Evolutionary conservation across 2,329 filamentous ascomycete genomes (phyloP).

Genomic region (Plenodomus tracheiphilus): DNA sequence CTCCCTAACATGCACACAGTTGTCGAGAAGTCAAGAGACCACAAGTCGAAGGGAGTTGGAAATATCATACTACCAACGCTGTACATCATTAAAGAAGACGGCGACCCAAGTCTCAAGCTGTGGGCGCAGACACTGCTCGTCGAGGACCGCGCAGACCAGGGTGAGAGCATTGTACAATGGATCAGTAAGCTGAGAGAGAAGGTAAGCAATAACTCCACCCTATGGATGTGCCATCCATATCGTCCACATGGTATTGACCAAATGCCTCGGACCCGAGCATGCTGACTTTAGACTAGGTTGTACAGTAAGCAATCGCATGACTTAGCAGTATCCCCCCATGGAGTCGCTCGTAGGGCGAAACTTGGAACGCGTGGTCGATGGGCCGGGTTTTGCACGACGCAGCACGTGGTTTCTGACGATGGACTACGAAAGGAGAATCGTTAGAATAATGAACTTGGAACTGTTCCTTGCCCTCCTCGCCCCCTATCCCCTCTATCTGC

Average conservation of each 20-base stretch:
- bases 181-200: slow-evolving; percentile 92
- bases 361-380: neutral
- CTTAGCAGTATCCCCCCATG: neutral
- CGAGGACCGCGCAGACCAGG: slow-evolving; percentile 92
- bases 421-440: neutral
- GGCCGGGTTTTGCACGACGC: neutral
- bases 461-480: too few species aligned
- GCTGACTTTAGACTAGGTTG: slow-evolving; percentile 36
- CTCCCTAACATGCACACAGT: slow-evolving; percentile 58
- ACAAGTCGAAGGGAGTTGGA: slow-evolving; percentile 82
- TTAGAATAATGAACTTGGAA: too few species aligned
- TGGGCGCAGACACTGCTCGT: slow-evolving; percentile 97
- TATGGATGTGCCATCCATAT: slow-evolving; percentile 17
- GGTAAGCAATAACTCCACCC: slow-evolving; percentile 58
- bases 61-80: slow-evolving; percentile 91
- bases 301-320: slow-evolving; percentile 30
- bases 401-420: neutral
- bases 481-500: too few species aligned
- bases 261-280: slow-evolving; percentile 5
- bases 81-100: slow-evolving; percentile 92
- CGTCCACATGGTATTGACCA: slow-evolving; percentile 23
- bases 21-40: slow-evolving; percentile 87
- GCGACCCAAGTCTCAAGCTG: slow-evolving; percentile 89
- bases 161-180: slow-evolving; percentile 91
- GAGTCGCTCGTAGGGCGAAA: neutral